Conservation (phyloP, 2,329 filamentous ascomycete genomes). For the Botrytis elliptica region DNA sequence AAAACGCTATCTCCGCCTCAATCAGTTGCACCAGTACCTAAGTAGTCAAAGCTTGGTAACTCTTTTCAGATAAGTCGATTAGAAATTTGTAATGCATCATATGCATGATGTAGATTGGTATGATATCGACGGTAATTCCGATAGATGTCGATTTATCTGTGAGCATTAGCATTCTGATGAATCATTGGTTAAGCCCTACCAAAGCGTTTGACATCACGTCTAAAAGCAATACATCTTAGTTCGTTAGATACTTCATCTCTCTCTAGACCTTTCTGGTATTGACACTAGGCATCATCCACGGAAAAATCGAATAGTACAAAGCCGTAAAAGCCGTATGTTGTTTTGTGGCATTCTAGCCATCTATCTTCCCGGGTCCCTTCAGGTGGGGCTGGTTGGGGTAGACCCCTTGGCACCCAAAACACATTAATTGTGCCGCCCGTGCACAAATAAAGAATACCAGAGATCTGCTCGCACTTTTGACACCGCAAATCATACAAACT, state of each 20-base stretch:
- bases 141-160: not conserved
- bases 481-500: slow-evolving; percentile 13
- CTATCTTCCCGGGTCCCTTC: slow-evolving; percentile 13
- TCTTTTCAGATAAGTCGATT: not conserved
- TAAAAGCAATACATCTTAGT: not conserved
- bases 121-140: not conserved
- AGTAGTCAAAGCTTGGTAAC: slow-evolving; percentile 3
- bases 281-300: not conserved
- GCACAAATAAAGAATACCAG: slow-evolving; percentile 1
- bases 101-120: not conserved
- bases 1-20: slow-evolving; percentile 13
- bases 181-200: not conserved
- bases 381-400: slow-evolving; percentile 11
- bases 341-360: slow-evolving; percentile 1
- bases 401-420: not conserved
- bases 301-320: not conserved
- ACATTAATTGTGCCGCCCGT: slow-evolving; percentile 11
- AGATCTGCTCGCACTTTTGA: slow-evolving; percentile 2
- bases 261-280: not conserved
- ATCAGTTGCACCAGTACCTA: not conserved
- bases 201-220: not conserved
- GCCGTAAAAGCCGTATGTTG: not conserved
- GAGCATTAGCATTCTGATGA: not conserved
- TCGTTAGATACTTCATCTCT: not conserved
- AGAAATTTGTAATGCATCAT: not conserved